Conservation (phyloP, 192 early-diverging fungal species). For the Chytriomyces sp. region DNA sequence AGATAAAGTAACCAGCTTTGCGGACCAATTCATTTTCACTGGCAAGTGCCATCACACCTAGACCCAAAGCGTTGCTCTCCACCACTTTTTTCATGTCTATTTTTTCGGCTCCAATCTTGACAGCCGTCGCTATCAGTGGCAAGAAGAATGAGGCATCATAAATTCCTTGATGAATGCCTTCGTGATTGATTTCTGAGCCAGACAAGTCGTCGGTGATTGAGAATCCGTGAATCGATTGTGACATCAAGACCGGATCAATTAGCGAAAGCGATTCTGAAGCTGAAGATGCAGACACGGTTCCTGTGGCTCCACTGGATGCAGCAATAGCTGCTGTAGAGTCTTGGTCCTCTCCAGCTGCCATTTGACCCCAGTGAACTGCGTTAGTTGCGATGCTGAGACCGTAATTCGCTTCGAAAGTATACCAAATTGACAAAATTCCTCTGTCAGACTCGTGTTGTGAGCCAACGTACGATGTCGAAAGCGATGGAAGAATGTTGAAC, state of each 20-base stretch:
- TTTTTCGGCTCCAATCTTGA: slow-evolving; percentile 45
- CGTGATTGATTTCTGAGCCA: slow-evolving; percentile 3
- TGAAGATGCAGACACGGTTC: slow-evolving; percentile 25
- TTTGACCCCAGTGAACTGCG: slow-evolving; percentile 61
- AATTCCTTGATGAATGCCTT: neutral
- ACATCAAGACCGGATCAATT: slow-evolving; percentile 70
- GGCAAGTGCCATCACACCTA: slow-evolving; percentile 67
- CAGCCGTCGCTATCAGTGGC: slow-evolving; percentile 63
- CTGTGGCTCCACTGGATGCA: slow-evolving; percentile 28
- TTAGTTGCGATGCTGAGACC: slow-evolving; percentile 60
- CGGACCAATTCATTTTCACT: slow-evolving; percentile 57
- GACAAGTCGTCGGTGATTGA: slow-evolving; percentile 27
- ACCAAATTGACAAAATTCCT: slow-evolving; percentile 55
- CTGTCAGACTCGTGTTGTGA: slow-evolving; percentile 58
- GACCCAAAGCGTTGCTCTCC: slow-evolving; percentile 70
- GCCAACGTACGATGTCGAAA: slow-evolving; percentile 56
- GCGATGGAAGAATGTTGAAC: neutral
- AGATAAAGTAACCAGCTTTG: slow-evolving; percentile 63
- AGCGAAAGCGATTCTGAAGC: slow-evolving; percentile 58
- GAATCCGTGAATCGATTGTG: slow-evolving; percentile 58
- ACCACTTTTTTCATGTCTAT: slow-evolving; percentile 66
- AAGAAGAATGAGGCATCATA: slow-evolving; percentile 76
- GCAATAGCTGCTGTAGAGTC: slow-evolving; percentile 33
- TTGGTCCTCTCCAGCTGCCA: slow-evolving; percentile 22
- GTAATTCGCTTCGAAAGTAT: slow-evolving; percentile 60